Evolutionary conservation across 2,329 filamentous ascomycete species (phyloP).

Genomic region (Cercospora beticola): DNA sequence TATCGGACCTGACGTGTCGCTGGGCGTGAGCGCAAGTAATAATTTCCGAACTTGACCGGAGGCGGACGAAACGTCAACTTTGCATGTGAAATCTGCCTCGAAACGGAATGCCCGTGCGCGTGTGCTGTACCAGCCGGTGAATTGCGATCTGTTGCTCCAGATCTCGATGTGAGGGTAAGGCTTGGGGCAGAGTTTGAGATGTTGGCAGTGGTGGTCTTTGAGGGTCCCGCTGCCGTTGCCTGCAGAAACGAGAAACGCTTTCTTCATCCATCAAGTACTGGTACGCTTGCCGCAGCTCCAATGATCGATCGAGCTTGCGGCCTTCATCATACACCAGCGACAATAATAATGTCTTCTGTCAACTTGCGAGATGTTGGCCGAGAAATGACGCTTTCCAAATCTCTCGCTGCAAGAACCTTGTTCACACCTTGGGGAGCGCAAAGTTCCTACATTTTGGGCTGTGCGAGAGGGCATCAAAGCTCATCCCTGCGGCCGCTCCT

Average conservation of each 20-base stretch:
- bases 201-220: not conserved
- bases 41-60: constrained; percentile 16
- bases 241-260: constrained; percentile 1
- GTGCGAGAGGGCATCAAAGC: not conserved
- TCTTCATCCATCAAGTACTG: not conserved
- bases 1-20: constrained; percentile 17
- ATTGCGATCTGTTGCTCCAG: not conserved
- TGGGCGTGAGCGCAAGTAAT: constrained; percentile 3
- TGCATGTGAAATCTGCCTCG: too few species aligned
- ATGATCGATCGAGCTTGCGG: not conserved
- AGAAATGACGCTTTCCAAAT: not conserved
- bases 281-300: not conserved
- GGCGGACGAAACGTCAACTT: constrained; percentile 4
- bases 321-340: not conserved
- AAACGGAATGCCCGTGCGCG: too few species aligned
- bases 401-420: not conserved
- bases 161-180: not conserved
- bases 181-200: not conserved
- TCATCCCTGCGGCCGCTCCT: not conserved
- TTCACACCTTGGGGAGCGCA: not conserved
- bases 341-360: not conserved
- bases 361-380: not conserved
- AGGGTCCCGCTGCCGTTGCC: not conserved
- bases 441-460: not conserved
- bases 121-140: not conserved